Conservation (phyloP, 495 filamentous ascomycete species). For the Pseudoneurospora amorphoporcata region DNA sequence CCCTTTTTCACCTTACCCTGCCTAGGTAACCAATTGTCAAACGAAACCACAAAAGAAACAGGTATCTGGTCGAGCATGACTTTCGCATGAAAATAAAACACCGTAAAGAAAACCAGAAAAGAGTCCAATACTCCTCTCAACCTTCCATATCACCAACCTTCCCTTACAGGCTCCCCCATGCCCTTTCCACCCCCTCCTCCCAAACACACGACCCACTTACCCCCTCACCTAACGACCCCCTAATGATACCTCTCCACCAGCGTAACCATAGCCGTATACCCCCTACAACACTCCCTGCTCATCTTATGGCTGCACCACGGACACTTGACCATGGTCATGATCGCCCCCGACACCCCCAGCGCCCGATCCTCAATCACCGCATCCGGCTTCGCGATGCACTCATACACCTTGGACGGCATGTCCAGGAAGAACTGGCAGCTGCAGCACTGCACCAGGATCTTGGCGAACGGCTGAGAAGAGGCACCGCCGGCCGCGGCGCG, state of each 20-base stretch:
- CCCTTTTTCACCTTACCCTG: too few species aligned
- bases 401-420: conserved; percentile 64
- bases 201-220: too few species aligned
- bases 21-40: too few species aligned
- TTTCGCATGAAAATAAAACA: too few species aligned
- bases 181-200: too few species aligned
- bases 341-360: conserved; percentile 39
- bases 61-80: too few species aligned
- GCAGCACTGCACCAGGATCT: conserved; percentile 75
- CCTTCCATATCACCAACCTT: too few species aligned
- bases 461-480: conserved; percentile 41
- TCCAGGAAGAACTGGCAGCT: conserved; percentile 75
- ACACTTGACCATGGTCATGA: conserved; percentile 53
- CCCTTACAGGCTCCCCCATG: too few species aligned
- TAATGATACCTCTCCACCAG: conserved; percentile 56
- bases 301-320: conserved; percentile 74
- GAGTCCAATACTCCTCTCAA: too few species aligned
- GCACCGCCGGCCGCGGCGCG: conserved; percentile 20
- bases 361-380: conserved; percentile 37
- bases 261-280: conserved; percentile 61
- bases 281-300: conserved; percentile 60
- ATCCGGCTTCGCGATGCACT: conserved; percentile 59
- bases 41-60: too few species aligned
- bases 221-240: neutral
- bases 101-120: too few species aligned